Conservation (phyloP, 164 flowering plant genomes). For the Vitis cinerea region DNA sequence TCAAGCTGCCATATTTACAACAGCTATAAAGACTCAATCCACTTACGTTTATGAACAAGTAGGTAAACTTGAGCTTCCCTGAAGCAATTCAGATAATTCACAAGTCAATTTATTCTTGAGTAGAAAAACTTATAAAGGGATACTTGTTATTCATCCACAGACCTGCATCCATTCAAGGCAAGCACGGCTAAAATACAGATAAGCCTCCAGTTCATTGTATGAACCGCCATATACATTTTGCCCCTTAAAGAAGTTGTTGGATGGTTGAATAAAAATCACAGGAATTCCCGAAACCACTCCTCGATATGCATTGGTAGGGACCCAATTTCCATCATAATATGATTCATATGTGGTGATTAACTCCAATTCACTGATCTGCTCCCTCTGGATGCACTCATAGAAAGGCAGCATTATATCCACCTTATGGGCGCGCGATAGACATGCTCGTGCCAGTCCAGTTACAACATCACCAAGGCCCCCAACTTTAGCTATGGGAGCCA, state of each 20-base stretch:
- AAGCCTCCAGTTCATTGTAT: conserved; percentile 70
- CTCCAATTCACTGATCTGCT: conserved; percentile 40
- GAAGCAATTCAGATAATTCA: too few relatives aligned
- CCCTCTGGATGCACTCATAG: conserved; percentile 59
- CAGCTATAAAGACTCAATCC: too few relatives aligned
- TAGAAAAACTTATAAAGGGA: background rate
- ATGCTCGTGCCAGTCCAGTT: conserved; percentile 73
- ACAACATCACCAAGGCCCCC: conserved; percentile 84
- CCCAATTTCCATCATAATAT: conserved; percentile 58
- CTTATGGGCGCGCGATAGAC: conserved; percentile 53
- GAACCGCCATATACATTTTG: conserved; percentile 59
- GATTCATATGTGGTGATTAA: conserved; percentile 41
- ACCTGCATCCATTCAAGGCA: conserved; percentile 87
- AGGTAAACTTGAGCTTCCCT: too few relatives aligned
- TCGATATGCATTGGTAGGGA: conserved; percentile 47
- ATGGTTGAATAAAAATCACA: conserved; percentile 56
- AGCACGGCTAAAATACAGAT: conserved; percentile 66
- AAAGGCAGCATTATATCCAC: conserved; percentile 70
- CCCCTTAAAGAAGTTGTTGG: conserved; percentile 62
- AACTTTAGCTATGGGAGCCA: conserved; percentile 76
- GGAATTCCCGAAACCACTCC: conserved; percentile 56
- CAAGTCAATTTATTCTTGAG: too few relatives aligned
- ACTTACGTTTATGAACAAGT: too few relatives aligned
- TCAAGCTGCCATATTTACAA: too few relatives aligned
- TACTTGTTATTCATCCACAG: conserved; percentile 7